Evolutionary conservation across 164 flowering plant species (phyloP), one percentile per base, ranked within the genome.

Genomic region (Macadamia tetraphylla): DNA sequence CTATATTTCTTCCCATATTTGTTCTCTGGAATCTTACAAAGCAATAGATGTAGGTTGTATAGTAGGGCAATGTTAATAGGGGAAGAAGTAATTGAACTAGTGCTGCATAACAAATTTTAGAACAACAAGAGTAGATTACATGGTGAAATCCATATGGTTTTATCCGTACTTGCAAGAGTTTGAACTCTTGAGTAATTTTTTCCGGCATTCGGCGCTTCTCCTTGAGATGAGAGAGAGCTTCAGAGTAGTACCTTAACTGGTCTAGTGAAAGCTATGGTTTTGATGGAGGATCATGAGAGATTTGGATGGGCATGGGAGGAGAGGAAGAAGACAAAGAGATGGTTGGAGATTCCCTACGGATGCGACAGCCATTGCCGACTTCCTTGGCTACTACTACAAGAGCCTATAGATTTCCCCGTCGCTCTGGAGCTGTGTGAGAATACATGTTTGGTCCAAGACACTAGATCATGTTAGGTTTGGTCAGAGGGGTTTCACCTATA

Each of bases 221-320:
- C 60, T 68, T 78, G 74, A 90, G 74, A 64, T 62, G 51, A 3
- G 32, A 48, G 61, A 88, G 81, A 43, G 93, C 96, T 53, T 86
- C 74, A 12, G 79, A 73, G 80, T 90, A 88, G 77, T 58, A 32
- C 3, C 66, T 64, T 30, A 67, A n/a, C 78, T 90, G 93, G 67
- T 88, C 84, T 35, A 82, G 55, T 2, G 88, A 71, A 62, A 90
- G 80, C 9, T 69, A 30, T 23, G 69, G 65, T 57, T 65, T 72
- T 4, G 75, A 75, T 29, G 86, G 82, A 43, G 71, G 44, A 67
- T 79, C 82, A 59, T 74, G 23, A 6, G 85, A 73, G 77, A 78
- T 73, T n/a, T 74, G 53, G 23, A 73, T 74, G 58, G 71, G 62
- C 56, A 31, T 62, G 15, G 64, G 13, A 32, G 67, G 49, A 49